Conservation (phyloP, 1,139 yeast genomes). For the Martiniozyma asiatica region DNA sequence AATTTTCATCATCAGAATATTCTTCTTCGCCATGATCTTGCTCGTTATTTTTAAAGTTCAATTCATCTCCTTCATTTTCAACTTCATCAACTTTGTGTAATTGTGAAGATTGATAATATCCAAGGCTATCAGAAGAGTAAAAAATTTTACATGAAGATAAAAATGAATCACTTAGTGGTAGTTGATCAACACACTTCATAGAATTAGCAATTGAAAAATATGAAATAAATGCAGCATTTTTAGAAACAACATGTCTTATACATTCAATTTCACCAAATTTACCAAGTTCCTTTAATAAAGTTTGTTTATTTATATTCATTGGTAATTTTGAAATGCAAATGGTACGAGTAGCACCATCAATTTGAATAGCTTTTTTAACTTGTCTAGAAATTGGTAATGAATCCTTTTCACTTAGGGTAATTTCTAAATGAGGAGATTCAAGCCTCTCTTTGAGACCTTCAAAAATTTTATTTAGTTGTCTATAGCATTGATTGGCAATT, state of each 20-base stretch:
- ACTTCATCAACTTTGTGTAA: no score
- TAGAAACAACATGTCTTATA: constrained; percentile 42
- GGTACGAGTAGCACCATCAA: constrained; percentile 85
- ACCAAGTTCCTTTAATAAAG: constrained; percentile 61
- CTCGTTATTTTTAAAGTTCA: no score
- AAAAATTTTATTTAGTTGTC: no score
- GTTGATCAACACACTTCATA: constrained; percentile 42
- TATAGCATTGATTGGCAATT: no score
- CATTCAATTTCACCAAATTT: constrained; percentile 85
- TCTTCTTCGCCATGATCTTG: no score
- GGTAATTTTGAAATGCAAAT: constrained; percentile 73
- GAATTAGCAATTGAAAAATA: constrained; percentile 48
- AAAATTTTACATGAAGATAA: no score
- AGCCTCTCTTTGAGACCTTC: constrained; percentile 29
- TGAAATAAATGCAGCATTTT: constrained; percentile 50
- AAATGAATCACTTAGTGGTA: constrained; percentile 37
- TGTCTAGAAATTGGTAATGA: constrained; percentile 53
- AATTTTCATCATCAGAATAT: no score
- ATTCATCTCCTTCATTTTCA: constrained; percentile 53
- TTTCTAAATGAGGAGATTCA: constrained; percentile 32
- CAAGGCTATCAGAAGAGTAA: no score
- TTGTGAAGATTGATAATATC: no score
- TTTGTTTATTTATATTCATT: constrained; percentile 35
- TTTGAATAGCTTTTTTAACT: constrained; percentile 61
- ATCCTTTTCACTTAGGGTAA: constrained; percentile 68